Percentiles rank a stretch among this genome's conserved stretches.
Conservation (phyloP, 2,329 filamentous ascomycete species). For the Paradendryphiella salina region DNA sequence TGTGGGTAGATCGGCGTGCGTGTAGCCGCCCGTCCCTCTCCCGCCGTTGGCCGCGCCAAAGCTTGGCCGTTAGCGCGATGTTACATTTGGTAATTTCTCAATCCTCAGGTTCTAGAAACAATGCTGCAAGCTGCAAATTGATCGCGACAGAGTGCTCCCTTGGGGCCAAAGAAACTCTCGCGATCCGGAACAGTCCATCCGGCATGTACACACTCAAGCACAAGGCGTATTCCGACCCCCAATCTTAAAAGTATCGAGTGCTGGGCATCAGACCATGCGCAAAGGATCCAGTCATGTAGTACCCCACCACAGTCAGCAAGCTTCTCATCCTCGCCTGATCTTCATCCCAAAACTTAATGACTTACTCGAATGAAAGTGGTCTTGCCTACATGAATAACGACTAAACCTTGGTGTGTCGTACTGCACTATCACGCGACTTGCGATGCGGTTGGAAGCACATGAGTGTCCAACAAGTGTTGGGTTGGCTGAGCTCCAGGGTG, state of each 20-base stretch:
- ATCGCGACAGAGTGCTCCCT: background rate
- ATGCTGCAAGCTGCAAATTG: background rate
- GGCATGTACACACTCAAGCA: no score
- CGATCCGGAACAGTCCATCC: background rate
- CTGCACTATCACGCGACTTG: background rate
- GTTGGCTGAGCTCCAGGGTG: background rate
- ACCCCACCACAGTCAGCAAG: background rate
- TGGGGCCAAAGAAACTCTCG: background rate
- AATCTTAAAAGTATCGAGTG: no score
- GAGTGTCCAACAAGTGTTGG: background rate
- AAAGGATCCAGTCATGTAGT: no score
- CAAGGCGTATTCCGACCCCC: background rate
- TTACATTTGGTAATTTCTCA: background rate
- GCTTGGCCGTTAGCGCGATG: background rate
- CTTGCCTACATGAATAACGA: background rate
- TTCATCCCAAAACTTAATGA: background rate
- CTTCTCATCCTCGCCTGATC: background rate
- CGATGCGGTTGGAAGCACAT: background rate
- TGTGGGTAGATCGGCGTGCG: background rate
- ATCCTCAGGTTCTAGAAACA: background rate
- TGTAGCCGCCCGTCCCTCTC: slow-evolving; percentile 9
- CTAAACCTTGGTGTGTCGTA: background rate
- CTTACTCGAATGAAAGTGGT: background rate
- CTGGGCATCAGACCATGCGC: no score
- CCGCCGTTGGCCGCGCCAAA: slow-evolving; percentile 1